phyloP scores from a whole-genome alignment of 257 asterid species.

The Lycium ferocissimum region DNA sequence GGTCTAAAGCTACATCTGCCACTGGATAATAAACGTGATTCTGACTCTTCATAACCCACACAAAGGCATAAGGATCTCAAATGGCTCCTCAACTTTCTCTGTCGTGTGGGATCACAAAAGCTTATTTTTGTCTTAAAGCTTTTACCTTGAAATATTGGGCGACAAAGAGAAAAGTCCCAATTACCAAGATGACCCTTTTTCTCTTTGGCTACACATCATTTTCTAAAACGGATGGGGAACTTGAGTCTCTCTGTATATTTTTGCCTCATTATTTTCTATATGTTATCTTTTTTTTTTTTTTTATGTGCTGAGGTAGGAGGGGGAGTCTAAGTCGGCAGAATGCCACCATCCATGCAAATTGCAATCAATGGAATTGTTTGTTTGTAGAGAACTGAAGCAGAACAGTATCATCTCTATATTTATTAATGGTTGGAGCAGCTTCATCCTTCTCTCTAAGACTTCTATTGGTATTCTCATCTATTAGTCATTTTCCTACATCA shows the following conservation, averaged over 20 bases:
- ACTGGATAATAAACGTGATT: not conserved
- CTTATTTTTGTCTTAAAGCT: not conserved
- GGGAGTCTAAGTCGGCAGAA: not conserved
- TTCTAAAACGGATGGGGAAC: not conserved
- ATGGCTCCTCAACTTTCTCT: slow-evolving; percentile 8
- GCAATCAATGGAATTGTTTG: not conserved
- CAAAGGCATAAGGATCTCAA: slow-evolving; percentile 13
- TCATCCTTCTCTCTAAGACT: slow-evolving; percentile 12
- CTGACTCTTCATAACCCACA: not conserved
- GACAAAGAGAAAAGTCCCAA: not conserved
- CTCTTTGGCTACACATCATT: slow-evolving; percentile 8
- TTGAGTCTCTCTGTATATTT: not conserved
- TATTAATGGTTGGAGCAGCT: slow-evolving; percentile 3
- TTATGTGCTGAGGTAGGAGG: not conserved
- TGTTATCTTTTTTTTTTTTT: not conserved
- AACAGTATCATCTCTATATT: not conserved
- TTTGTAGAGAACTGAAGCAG: not conserved
- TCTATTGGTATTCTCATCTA: not conserved
- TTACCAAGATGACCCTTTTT: slow-evolving; percentile 1
- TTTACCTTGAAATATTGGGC: not conserved
- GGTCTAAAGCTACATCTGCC: not conserved
- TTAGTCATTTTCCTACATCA: slow-evolving; percentile 21
- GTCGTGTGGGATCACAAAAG: not conserved
- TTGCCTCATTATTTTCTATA: not conserved
- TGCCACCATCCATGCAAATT: not conserved